Conservation (phyloP, 805 yeast genomes). For the Ogataea sp. region DNA sequence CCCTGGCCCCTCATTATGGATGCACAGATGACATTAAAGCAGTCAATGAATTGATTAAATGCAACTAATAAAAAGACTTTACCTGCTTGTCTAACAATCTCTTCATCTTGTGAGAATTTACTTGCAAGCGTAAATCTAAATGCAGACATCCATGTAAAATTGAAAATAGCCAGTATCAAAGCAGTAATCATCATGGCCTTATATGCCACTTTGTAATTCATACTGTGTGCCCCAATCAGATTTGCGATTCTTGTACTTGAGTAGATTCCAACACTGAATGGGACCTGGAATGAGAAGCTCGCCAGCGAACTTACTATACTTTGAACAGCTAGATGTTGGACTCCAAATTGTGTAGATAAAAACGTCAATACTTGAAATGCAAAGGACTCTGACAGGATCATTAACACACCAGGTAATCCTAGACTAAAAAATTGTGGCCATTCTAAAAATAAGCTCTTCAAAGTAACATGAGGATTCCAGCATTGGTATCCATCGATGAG, state of each 20-base stretch:
- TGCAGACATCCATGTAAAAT: slow-evolving; percentile 28
- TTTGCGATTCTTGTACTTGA: slow-evolving; percentile 46
- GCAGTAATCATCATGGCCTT: slow-evolving; percentile 29
- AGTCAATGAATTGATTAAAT: slow-evolving; percentile 42
- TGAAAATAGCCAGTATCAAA: slow-evolving; percentile 24
- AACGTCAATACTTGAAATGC: slow-evolving; percentile 48
- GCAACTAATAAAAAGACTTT: slow-evolving; percentile 38
- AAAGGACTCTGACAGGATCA: slow-evolving; percentile 50
- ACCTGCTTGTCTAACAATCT: slow-evolving; percentile 29
- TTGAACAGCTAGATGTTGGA: slow-evolving; percentile 43
- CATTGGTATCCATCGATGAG: slow-evolving; percentile 58
- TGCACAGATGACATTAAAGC: slow-evolving; percentile 35
- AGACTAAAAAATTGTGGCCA: slow-evolving; percentile 38
- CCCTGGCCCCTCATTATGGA: slow-evolving; percentile 50
- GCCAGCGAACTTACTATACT: slow-evolving; percentile 42
- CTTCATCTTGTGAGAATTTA: slow-evolving; percentile 32
- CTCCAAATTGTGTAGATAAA: slow-evolving; percentile 39
- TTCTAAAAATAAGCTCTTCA: slow-evolving; percentile 24
- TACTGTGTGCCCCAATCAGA: slow-evolving; percentile 40
- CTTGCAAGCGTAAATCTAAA: slow-evolving; percentile 31
- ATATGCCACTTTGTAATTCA: slow-evolving; percentile 27
- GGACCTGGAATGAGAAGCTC: slow-evolving; percentile 41
- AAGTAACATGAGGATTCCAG: slow-evolving; percentile 35
- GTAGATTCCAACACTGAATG: slow-evolving; percentile 44
- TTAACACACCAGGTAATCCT: slow-evolving; percentile 44